Percentiles rank a stretch among this genome's conserved stretches.
Evolutionary conservation across 768 basidiomycete species (phyloP).

Genomic region (Stropharia rugosoannulata): DNA sequence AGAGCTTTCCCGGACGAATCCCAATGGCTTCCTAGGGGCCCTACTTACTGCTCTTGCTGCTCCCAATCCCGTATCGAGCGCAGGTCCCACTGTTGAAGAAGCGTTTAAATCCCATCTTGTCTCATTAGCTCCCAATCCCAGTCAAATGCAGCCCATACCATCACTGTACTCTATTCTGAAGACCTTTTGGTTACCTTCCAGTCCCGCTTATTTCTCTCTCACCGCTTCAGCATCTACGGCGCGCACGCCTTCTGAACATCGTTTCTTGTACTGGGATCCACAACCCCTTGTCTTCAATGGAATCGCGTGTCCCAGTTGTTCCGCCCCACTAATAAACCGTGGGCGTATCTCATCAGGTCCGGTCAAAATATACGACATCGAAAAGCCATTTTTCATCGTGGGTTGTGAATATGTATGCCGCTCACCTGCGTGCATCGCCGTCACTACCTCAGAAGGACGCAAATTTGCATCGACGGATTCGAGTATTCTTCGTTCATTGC

Average conservation of each 20-base stretch:
- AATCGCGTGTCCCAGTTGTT: slow-evolving; percentile 69
- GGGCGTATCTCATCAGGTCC: slow-evolving; percentile 76
- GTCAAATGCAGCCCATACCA: slow-evolving; percentile 55
- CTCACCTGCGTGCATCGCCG: slow-evolving; percentile 43
- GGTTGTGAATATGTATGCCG: slow-evolving; percentile 80
- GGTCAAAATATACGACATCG: slow-evolving; percentile 77
- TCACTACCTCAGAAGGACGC: slow-evolving; percentile 49
- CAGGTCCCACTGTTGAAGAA: slow-evolving; percentile 68
- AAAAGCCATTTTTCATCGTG: slow-evolving; percentile 79
- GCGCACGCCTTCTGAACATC: slow-evolving; percentile 70
- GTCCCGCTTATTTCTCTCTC: slow-evolving; percentile 73
- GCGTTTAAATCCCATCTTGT: slow-evolving; percentile 77
- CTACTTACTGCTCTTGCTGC: slow-evolving; percentile 59
- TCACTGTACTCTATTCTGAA: slow-evolving; percentile 75
- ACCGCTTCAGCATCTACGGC: slow-evolving; percentile 70
- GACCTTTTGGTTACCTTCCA: slow-evolving; percentile 83
- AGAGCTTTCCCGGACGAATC: slow-evolving; percentile 52
- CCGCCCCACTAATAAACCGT: slow-evolving; percentile 56
- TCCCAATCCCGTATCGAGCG: slow-evolving; percentile 60
- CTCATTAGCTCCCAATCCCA: slow-evolving; percentile 53
- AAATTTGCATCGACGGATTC: slow-evolving; percentile 72
- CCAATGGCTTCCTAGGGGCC: slow-evolving; percentile 54
- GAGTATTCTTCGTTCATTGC: slow-evolving; percentile 69
- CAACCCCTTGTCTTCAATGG: slow-evolving; percentile 82
- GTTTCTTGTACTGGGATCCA: slow-evolving; percentile 88